phyloP scores from a whole-genome alignment of 2,329 filamentous ascomycete species.

The Chrysosphaeria jannelii region DNA sequence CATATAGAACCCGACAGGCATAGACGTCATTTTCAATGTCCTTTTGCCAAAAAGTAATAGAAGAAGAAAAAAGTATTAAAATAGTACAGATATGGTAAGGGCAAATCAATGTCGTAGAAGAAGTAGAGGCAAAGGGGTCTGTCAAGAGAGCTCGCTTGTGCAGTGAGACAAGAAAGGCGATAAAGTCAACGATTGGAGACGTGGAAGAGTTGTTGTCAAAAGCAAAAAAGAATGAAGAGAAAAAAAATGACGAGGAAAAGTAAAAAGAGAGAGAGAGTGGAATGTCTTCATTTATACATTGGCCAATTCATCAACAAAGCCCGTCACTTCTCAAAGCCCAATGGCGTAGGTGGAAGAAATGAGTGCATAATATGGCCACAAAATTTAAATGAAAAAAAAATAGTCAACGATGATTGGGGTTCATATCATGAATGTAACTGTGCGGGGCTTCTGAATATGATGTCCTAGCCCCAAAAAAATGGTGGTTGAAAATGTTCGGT shows the following conservation, averaged over 20 bases:
- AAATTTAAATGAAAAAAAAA: too few relatives aligned
- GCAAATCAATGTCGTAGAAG: background rate
- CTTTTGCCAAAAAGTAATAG: background rate
- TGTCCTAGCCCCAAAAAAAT: too few relatives aligned
- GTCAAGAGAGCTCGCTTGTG: background rate
- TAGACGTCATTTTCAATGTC: constrained; percentile 10
- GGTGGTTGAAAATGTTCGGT: too few relatives aligned
- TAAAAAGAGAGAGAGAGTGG: background rate
- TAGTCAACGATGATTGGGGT: too few relatives aligned
- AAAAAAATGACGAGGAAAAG: background rate
- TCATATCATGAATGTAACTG: too few relatives aligned
- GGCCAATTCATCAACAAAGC: too few relatives aligned
- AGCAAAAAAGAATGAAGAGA: too few relatives aligned
- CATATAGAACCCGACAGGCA: constrained; percentile 34
- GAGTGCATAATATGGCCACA: too few relatives aligned
- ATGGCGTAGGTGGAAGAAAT: too few relatives aligned
- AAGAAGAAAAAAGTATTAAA: background rate
- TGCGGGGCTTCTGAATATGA: too few relatives aligned
- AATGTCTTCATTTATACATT: constrained; percentile 5
- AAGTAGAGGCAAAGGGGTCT: background rate
- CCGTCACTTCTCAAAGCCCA: too few relatives aligned
- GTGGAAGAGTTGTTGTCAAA: background rate
- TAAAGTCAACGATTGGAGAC: background rate
- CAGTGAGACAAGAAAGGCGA: too few relatives aligned
- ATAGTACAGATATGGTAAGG: background rate